Evolutionary conservation across 768 basidiomycete genomes (phyloP).

Genomic region (Termitomyces sp.): DNA sequence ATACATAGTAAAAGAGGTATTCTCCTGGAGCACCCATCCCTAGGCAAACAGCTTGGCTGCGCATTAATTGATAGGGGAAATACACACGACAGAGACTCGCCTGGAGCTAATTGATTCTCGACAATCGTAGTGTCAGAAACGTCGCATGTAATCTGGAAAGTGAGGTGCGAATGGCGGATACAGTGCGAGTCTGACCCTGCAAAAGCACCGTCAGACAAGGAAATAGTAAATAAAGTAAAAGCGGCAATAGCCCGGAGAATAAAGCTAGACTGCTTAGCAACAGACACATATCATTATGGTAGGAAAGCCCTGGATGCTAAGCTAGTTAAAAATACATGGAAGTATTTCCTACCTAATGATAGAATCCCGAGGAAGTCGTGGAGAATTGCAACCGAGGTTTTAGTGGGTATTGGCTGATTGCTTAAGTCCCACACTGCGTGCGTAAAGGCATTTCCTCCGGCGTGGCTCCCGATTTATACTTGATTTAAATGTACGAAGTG

Average conservation of each 20-base stretch:
- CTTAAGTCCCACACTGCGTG: not conserved
- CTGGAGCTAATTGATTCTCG: conserved; percentile 3
- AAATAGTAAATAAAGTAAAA: not conserved
- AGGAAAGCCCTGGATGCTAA: too few species aligned
- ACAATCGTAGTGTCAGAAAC: conserved; percentile 22
- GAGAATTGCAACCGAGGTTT: too few species aligned
- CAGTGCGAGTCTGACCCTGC: conserved; percentile 1
- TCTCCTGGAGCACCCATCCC: too few species aligned
- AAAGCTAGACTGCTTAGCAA: not conserved
- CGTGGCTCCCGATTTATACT: not conserved
- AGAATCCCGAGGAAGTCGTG: too few species aligned
- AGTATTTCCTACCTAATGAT: too few species aligned
- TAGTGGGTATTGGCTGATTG: too few species aligned
- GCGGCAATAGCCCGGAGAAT: not conserved
- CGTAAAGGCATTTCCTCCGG: not conserved
- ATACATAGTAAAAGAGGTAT: too few species aligned
- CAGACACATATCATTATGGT: not conserved
- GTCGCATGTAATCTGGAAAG: conserved; percentile 22
- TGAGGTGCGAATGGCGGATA: conserved; percentile 20
- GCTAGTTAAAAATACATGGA: too few species aligned
- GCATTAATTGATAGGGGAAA: not conserved
- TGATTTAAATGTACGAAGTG: not conserved
- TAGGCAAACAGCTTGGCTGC: conserved; percentile 4
- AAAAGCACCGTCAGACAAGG: not conserved
- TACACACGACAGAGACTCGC: not conserved